Conservation (phyloP, 495 filamentous ascomycete genomes). For the Cercophora scortea region DNA sequence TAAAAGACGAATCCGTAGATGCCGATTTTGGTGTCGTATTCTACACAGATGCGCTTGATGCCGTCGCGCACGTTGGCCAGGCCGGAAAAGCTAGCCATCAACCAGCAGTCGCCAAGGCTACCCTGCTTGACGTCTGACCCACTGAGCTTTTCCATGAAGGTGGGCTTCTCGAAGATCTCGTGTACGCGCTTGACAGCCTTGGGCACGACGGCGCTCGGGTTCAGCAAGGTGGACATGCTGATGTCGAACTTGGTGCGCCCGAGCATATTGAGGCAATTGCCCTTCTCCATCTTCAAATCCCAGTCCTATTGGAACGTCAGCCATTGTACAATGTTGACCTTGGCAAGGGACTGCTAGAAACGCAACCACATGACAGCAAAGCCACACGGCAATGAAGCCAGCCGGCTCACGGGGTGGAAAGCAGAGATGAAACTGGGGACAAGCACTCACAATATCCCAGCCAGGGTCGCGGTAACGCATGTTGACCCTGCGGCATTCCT, state of each 20-base stretch:
- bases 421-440: too few relatives aligned
- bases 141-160: conserved; percentile 70
- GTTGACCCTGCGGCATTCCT: conserved; percentile 78
- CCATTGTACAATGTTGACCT: neutral
- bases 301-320: conserved; percentile 35
- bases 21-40: conserved; percentile 63
- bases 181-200: conserved; percentile 63
- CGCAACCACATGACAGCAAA: neutral
- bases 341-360: too few relatives aligned
- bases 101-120: conserved; percentile 84
- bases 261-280: conserved; percentile 38
- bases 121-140: conserved; percentile 77
- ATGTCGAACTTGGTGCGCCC: conserved; percentile 38
- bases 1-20: conserved; percentile 97
- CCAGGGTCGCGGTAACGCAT: conserved; percentile 85
- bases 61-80: conserved; percentile 70
- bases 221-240: conserved; percentile 24
- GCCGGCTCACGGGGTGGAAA: neutral
- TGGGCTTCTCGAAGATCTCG: conserved; percentile 84
- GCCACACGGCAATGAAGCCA: neutral
- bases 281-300: conserved; percentile 43
- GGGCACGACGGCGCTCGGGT: conserved; percentile 38
- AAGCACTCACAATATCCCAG: conserved; percentile 64
- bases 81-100: conserved; percentile 80
- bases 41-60: conserved; percentile 77